These are phyloP conservation scores for Alternaria sp. DNA, from an alignment of 2,329 filamentous ascomycete species.

Conservation along the genomic window DNA sequence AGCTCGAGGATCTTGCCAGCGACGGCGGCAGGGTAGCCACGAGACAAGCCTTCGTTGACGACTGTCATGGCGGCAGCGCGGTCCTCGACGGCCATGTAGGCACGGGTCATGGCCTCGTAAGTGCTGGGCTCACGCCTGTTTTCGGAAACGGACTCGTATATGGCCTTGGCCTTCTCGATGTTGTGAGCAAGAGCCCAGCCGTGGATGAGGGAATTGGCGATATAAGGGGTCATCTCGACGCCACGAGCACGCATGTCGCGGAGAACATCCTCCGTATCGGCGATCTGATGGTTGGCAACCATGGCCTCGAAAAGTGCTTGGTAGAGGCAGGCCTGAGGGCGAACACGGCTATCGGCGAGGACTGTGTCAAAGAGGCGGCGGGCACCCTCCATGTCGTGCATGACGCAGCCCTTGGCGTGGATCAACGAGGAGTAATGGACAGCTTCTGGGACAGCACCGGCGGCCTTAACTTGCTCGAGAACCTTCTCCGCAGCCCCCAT, in stretches of 20 bases:
- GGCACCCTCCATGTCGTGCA: conserved; percentile 89
- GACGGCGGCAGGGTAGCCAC: conserved; percentile 91
- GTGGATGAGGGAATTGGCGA: conserved; percentile 97
- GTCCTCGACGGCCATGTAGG: conserved; percentile 85
- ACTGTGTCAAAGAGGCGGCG: conserved; percentile 83
- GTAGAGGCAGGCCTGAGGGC: conserved; percentile 85
- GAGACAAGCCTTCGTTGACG: conserved; percentile 87
- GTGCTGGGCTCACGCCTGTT: conserved; percentile 93
- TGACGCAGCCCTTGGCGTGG: conserved; percentile 91
- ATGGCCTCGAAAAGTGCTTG: conserved; percentile 97
- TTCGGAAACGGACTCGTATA: conserved; percentile 80
- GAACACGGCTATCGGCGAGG: conserved; percentile 70
- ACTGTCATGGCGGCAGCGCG: conserved; percentile 77
- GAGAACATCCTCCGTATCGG: conserved; percentile 74
- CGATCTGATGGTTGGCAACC: conserved; percentile 90
- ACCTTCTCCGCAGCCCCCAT: conserved; percentile 88
- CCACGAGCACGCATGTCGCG: conserved; percentile 75
- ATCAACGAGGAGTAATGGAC: conserved; percentile 97
- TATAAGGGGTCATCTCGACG: conserved; percentile 93
- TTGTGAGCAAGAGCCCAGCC: conserved; percentile 90
- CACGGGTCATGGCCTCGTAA: conserved; percentile 97
- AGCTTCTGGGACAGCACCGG: conserved; percentile 81
- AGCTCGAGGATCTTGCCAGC: conserved; percentile 93
- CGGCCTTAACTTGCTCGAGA: conserved; percentile 76
- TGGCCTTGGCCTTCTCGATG: conserved; percentile 76